These are phyloP conservation scores for Carex littledalei DNA, from an alignment of 176 grass and related monocot species.

Conservation along the genomic window DNA sequence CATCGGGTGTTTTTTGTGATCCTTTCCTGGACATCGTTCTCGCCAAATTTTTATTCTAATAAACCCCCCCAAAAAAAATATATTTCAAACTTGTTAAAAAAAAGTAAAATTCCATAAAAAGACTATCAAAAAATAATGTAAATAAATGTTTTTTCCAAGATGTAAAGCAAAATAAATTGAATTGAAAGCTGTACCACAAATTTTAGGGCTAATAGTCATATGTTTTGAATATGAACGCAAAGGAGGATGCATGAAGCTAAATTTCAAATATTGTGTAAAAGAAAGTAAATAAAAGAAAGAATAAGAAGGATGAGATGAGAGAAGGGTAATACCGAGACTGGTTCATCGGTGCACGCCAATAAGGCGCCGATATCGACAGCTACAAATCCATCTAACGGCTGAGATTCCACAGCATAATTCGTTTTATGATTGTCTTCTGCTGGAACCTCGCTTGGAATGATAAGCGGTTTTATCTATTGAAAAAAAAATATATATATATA, in stretches of 20 bases:
- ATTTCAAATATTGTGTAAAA: neutral
- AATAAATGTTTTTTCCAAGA: neutral
- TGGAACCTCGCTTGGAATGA: neutral
- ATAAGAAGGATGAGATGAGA: neutral
- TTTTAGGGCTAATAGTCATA: neutral
- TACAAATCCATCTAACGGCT: slow-evolving; percentile 44
- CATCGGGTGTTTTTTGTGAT: slow-evolving; percentile 51
- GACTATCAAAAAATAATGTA: neutral
- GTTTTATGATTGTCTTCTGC: neutral
- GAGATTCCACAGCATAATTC: neutral
- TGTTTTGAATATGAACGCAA: neutral
- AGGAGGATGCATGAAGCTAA: neutral
- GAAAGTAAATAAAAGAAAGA: neutral
- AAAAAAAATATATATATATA: neutral
- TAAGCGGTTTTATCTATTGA: neutral
- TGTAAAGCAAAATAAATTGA: neutral
- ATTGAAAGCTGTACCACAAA: neutral
- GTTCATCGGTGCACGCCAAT: slow-evolving; percentile 31
- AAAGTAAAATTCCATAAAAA: neutral
- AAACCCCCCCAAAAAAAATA: neutral
- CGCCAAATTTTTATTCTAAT: slow-evolving; percentile 40
- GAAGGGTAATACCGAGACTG: slow-evolving; percentile 5
- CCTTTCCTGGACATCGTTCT: slow-evolving; percentile 67
- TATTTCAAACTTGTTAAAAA: neutral
- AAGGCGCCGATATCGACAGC: slow-evolving; percentile 56